A percentile compares a stretch with the other conserved stretches of the same genome.
phyloP scores from a whole-genome alignment of 805 yeast genomes.

The Starmerella tilneyi region DNA sequence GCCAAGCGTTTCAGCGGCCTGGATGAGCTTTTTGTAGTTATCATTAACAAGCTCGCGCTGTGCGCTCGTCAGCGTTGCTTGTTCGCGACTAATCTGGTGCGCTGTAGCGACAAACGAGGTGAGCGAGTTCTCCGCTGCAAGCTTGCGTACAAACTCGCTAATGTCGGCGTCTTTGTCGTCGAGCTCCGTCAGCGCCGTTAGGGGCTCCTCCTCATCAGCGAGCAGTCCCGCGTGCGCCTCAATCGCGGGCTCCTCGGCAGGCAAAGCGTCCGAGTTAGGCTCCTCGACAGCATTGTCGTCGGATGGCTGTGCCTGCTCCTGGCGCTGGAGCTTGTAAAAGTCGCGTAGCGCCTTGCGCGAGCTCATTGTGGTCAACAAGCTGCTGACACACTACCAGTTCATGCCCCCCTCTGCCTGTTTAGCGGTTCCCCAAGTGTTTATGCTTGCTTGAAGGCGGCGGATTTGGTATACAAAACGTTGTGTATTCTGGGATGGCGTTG shows the following conservation, averaged over 20 bases:
- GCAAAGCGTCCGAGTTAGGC: background rate
- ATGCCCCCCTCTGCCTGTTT: background rate
- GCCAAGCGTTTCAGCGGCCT: conserved; percentile 30
- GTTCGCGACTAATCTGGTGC: conserved; percentile 26
- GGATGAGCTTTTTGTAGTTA: conserved; percentile 32
- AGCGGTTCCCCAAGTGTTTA: too few relatives aligned
- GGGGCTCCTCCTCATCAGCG: conserved; percentile 16
- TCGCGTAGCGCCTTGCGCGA: conserved; percentile 31
- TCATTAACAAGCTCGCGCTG: conserved; percentile 35
- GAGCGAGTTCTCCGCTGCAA: conserved; percentile 22
- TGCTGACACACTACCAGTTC: conserved; percentile 1
- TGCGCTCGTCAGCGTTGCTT: conserved; percentile 30
- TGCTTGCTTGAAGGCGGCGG: too few relatives aligned
- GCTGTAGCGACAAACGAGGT: conserved; percentile 25
- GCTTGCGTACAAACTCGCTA: conserved; percentile 16
- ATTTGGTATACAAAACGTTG: too few relatives aligned
- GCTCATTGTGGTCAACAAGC: background rate
- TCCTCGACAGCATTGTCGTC: background rate
- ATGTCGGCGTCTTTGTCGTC: conserved; percentile 24
- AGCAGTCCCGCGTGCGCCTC: background rate
- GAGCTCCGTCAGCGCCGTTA: conserved; percentile 22
- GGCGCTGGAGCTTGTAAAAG: conserved; percentile 30
- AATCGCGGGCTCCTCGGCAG: conserved; percentile 1
- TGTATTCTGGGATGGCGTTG: too few relatives aligned
- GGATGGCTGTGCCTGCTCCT: conserved; percentile 2